Evolutionary conservation across 345 rosid species (phyloP), one percentile per base, ranked within the genome.

Genomic region (Lenwebbia sp.): DNA sequence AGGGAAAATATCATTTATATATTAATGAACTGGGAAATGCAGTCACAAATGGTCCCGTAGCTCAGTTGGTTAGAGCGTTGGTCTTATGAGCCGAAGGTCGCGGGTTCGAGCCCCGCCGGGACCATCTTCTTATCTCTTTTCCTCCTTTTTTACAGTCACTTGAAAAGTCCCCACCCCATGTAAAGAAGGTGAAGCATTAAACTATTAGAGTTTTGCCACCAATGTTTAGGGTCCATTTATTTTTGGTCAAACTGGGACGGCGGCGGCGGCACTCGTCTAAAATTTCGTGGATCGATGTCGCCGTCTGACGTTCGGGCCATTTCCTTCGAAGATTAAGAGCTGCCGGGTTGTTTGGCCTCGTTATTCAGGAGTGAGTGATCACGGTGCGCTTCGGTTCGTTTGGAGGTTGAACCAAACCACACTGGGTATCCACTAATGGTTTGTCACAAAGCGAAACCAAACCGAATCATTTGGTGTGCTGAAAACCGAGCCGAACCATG

Each of bases 41-140:
- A 33, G 13, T 33, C 44, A 65, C 25, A 33, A 65, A 4, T 33
- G 96, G 94, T 96, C 98, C 96, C 96, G 98, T 95, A 95, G 99
- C 98, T 96, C 98, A 95, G 99, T 95, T 95, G 99, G 98, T 95
- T 95, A 95, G 98, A 95, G 98, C 98, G 97, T 96, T 96, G 99
- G 96, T 95, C 97, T 94, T 94, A 93, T 95, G 97, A 95, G 98
- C 96, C 97, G 96, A 95, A 94, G 91, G 98, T 94, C 94, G 95
- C 96, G 95, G 93, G 94, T 94, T 94, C 94, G 98, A 94, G 91
- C 94, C 96, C 94, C 95, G 97, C 96, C 93, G 94, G 95, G 93
- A 95, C 93, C 96, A 93, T 3, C 19, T 7, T 70, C 49, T 51
- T 83, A 1, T 30, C 9, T 1, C 1, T 19, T 2, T 5, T 9